Evolutionary conservation across 306 rosid species (phyloP).

Genomic region (Lathyrus sativus): DNA sequence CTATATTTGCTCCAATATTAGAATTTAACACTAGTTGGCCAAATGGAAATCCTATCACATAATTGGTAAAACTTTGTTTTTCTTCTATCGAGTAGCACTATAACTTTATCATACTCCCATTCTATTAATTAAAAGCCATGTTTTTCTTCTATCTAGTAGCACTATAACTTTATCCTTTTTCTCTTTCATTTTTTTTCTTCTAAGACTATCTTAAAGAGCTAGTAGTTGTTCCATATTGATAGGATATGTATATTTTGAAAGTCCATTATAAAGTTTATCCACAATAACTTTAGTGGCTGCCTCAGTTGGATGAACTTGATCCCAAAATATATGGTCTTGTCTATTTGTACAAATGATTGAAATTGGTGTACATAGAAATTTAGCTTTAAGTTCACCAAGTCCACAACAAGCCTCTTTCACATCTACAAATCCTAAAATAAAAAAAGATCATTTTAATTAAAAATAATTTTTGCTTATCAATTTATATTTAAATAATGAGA

Average conservation of each 20-base stretch:
- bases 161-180: background rate
- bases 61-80: background rate
- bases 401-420: constrained; percentile 79
- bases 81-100: background rate
- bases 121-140: background rate
- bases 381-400: constrained; percentile 55
- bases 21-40: too few relatives aligned
- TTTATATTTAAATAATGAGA: too few relatives aligned
- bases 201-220: constrained; percentile 6
- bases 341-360: constrained; percentile 60
- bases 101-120: background rate
- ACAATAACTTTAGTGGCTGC: constrained; percentile 48
- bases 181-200: background rate
- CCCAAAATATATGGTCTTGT: constrained; percentile 73
- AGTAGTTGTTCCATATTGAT: constrained; percentile 49
- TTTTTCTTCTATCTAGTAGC: background rate
- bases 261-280: constrained; percentile 54
- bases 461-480: too few relatives aligned
- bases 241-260: constrained; percentile 54
- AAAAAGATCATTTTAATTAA: too few relatives aligned
- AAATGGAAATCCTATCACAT: too few relatives aligned
- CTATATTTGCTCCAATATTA: too few relatives aligned
- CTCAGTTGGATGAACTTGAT: constrained; percentile 72
- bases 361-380: constrained; percentile 51
- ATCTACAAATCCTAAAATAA: constrained; percentile 70